Conservation (phyloP, 805 yeast species). For the Brettanomyces sp. region DNA sequence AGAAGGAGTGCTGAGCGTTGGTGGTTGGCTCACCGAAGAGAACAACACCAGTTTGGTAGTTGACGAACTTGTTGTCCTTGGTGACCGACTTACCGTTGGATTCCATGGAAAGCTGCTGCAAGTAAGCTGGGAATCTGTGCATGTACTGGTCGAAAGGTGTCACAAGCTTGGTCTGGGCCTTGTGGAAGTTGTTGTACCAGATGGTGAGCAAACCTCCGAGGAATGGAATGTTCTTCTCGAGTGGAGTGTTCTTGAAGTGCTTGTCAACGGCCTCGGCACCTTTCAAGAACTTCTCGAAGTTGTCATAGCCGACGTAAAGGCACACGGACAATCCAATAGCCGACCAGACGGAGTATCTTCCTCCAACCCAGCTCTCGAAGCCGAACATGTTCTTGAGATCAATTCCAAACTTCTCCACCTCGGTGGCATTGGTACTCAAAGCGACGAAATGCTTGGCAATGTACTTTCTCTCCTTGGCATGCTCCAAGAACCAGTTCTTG, state of each 20-base stretch:
- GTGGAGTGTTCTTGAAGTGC: slow-evolving; percentile 77
- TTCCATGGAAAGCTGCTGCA: slow-evolving; percentile 98
- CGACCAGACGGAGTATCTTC: slow-evolving; percentile 99
- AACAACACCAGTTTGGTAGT: slow-evolving; percentile 92
- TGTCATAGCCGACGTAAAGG: slow-evolving; percentile 89
- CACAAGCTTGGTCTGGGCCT: slow-evolving; percentile 96
- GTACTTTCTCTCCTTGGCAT: slow-evolving; percentile 47
- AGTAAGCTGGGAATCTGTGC: slow-evolving; percentile 98
- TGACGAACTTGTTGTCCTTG: slow-evolving; percentile 82
- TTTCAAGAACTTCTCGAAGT: slow-evolving; percentile 82
- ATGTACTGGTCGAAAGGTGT: slow-evolving; percentile 98
- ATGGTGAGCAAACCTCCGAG: slow-evolving; percentile 89
- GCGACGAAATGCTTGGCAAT: slow-evolving; percentile 98
- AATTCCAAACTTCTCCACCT: slow-evolving; percentile 91
- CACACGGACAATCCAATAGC: slow-evolving; percentile 96
- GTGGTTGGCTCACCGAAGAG: slow-evolving; percentile 98
- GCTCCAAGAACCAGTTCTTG: slow-evolving; percentile 81
- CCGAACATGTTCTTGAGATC: slow-evolving; percentile 98
- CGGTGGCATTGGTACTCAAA: slow-evolving; percentile 83
- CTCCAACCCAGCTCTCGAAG: slow-evolving; percentile 98
- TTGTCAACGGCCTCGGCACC: slow-evolving; percentile 98
- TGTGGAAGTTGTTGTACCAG: slow-evolving; percentile 98
- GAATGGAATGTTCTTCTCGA: slow-evolving; percentile 86
- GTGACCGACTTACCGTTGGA: slow-evolving; percentile 97
- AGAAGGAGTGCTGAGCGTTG: slow-evolving; percentile 98